phyloP scores from a whole-genome alignment of 768 basidiomycete species.

The Lactarius sanguifluus region DNA sequence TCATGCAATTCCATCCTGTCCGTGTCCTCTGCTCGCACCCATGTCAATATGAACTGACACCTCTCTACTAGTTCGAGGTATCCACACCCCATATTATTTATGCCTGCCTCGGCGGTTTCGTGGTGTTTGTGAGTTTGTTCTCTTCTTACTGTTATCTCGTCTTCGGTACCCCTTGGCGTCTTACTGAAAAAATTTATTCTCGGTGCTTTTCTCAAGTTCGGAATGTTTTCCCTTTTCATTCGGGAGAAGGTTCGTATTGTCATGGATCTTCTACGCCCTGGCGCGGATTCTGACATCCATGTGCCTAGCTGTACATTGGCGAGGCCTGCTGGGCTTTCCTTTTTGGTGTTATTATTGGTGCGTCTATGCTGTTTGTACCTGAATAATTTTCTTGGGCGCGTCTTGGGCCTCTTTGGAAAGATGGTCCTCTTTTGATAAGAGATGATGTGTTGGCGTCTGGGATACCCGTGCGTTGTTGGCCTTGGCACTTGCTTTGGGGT shows the following conservation, averaged over 20 bases:
- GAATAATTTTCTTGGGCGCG: background rate
- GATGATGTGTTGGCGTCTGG: background rate
- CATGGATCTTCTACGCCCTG: background rate
- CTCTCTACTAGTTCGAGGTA: conserved; percentile 49
- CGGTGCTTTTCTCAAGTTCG: conserved; percentile 55
- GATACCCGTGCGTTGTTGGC: background rate
- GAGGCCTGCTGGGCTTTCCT: conserved; percentile 96
- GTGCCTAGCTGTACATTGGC: conserved; percentile 76
- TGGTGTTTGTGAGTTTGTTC: conserved; percentile 60
- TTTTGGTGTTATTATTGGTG: conserved; percentile 88
- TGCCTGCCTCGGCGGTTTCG: conserved; percentile 77
- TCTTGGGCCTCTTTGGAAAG: background rate
- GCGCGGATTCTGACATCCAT: conserved; percentile 13
- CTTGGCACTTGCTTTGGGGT: background rate
- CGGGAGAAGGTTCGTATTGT: conserved; percentile 68
- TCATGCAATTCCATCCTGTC: conserved; percentile 54
- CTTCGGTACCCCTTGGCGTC: background rate
- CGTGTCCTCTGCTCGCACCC: conserved; percentile 27
- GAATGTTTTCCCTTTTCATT: conserved; percentile 91
- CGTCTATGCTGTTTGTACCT: conserved; percentile 31
- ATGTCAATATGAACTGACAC: conserved; percentile 4
- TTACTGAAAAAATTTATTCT: background rate
- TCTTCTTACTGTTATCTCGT: background rate
- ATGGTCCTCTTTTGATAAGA: background rate
- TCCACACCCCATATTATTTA: conserved; percentile 74